Evolutionary conservation across 2,329 filamentous ascomycete species (phyloP).

Genomic region (Sporothrix luriei): DNA sequence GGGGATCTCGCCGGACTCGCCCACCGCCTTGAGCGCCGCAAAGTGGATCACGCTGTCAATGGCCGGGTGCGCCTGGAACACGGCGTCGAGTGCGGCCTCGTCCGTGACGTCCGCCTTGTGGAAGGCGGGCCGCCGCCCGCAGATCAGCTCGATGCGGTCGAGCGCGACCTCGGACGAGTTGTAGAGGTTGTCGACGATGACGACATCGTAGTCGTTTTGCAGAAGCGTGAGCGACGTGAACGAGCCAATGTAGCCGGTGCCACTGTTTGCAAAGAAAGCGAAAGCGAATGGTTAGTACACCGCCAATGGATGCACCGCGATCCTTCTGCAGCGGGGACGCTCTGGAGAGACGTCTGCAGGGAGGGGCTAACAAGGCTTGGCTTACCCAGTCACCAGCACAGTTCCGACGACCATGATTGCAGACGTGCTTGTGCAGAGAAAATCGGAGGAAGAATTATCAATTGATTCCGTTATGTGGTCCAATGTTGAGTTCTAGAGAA

Average conservation of each 20-base stretch:
- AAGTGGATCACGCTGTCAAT: constrained; percentile 99
- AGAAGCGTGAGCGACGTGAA: constrained; percentile 93
- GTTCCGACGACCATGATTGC: constrained; percentile 76
- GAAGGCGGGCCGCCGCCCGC: constrained; percentile 82
- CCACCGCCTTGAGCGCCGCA: constrained; percentile 95
- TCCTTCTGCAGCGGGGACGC: constrained; percentile 19
- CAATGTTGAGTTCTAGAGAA: neutral
- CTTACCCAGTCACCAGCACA: constrained; percentile 90
- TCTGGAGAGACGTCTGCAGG: constrained; percentile 35
- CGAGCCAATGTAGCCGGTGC: constrained; percentile 98
- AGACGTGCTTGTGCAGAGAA: constrained; percentile 19
- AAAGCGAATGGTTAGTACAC: constrained; percentile 30
- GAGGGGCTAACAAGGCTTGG: constrained; percentile 32
- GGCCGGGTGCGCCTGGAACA: constrained; percentile 85
- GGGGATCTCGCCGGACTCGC: constrained; percentile 90
- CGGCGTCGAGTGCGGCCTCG: constrained; percentile 76
- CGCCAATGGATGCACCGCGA: neutral
- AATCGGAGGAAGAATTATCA: neutral
- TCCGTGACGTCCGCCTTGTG: constrained; percentile 87
- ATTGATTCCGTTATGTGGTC: neutral
- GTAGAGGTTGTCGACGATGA: constrained; percentile 95
- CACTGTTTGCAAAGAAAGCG: constrained; percentile 57
- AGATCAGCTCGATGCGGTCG: constrained; percentile 93
- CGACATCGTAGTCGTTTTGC: constrained; percentile 91
- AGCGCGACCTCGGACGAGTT: constrained; percentile 91